Evolutionary conservation across 2,329 filamentous ascomycete species (phyloP).

Genomic region (Ambrosiella xylebori): DNA sequence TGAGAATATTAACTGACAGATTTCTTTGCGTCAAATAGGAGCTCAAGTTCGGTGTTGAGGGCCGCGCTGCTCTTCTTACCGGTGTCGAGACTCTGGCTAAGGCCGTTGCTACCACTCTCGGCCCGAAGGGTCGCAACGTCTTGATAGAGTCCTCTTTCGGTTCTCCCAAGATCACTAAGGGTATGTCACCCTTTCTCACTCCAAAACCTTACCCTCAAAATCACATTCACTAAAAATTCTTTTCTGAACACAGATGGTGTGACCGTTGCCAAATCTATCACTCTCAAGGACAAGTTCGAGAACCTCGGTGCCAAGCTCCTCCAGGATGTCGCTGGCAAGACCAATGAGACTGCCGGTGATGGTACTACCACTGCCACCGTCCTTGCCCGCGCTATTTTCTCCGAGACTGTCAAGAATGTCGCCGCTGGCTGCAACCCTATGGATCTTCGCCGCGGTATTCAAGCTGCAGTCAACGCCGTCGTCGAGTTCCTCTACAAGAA

Average conservation of each 20-base stretch:
- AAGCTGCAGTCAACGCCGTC: constrained; percentile 87
- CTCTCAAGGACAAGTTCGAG: constrained; percentile 97
- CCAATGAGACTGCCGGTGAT: constrained; percentile 96
- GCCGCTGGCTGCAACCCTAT: constrained; percentile 99
- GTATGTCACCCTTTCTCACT: constrained; percentile 31
- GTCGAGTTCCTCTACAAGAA: constrained; percentile 88
- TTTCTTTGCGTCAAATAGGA: constrained; percentile 40
- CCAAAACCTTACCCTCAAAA: neutral
- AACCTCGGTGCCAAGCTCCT: constrained; percentile 94
- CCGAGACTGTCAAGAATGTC: constrained; percentile 99
- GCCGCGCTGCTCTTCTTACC: constrained; percentile 67
- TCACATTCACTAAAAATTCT: neutral
- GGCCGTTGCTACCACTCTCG: constrained; percentile 88
- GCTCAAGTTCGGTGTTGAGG: constrained; percentile 96
- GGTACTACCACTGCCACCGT: constrained; percentile 97
- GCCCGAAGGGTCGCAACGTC: constrained; percentile 96
- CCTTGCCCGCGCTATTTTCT: constrained; percentile 94
- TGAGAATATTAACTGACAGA: neutral
- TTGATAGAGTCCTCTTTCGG: constrained; percentile 97
- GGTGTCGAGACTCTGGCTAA: constrained; percentile 95
- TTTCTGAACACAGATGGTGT: constrained; percentile 51
- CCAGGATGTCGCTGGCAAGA: constrained; percentile 97
- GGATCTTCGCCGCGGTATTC: constrained; percentile 92
- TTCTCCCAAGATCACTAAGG: constrained; percentile 99
- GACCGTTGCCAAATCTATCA: constrained; percentile 75